Base-by-base conservation (phyloP, 768 basidiomycete species). In the Aureoboletus auriporus region DNA sequence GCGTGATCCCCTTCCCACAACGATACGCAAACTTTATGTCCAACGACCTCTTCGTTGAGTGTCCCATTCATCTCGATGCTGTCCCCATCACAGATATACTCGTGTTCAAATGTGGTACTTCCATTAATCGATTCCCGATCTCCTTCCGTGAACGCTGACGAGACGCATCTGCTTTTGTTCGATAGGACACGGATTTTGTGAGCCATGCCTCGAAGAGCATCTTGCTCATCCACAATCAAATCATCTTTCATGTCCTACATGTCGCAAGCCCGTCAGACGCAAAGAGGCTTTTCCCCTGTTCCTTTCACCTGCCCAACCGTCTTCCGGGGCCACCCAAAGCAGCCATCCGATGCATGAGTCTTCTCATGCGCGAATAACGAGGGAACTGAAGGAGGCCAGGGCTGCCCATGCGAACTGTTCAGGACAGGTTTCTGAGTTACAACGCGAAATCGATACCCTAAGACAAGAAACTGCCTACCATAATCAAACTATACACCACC, bases 181-280 rank as follows among this genome's bases (percentile, higher is more conserved):
- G 30, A 44, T 40, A 68, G 65, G 65, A 17, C 66, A 66, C 51
- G 66, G 66, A 43, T 66, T 66, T 36, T 66, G 65, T 42, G 60
- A 54, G 37, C 62, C 58, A 45, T 66, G 65, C 34, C 42, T 66
- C 8, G 59, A 53, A 23, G 57, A 49, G 26, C 59, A 62, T 28
- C 54, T 59, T 39, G 30, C 58, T 20, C 51, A 48, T 16, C 34
- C 42, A 16, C 47, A 38, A 16, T 38, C 52, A 17, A 35, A 12
- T 29, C 50, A 28, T 23, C 43, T 47, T 17, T 51, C 54, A 27
- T 66, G 65, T 8, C 65, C 66, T n/a, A 54, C 64, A 14, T 66
- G 65, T 41, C 64, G 65, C 48, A 64, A 66, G 33, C 56, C 57
- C 20, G 35, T 66, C 36, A 54, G 34, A 33, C 61, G 56, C 17